Evolutionary conservation across 148 eudicot genomes (phyloP), one percentile per base, ranked within the genome.

Genomic region (Silene uniflora): DNA sequence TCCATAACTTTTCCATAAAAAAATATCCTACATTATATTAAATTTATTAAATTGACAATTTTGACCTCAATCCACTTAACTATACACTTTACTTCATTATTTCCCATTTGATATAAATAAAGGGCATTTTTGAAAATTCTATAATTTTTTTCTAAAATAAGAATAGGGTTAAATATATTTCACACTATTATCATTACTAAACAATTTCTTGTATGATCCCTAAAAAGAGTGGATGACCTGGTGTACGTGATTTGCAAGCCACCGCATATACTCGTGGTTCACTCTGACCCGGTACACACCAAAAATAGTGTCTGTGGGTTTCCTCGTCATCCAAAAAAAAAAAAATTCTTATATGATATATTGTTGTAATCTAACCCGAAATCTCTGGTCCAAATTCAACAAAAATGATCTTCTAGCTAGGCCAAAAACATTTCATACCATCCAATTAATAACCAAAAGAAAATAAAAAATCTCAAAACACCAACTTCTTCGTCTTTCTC

Each of bases 371-470:
- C 74, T 61, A 76, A 69, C 80, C 84, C 73, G 66, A 42, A 80
- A 75, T 72, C 75, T 79, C 60, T 82, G 84, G 81, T 77, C 73
- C 73, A 82, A 74, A 78, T 73, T 77, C 35, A 77, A 75, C 24
- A 73, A 72, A 73, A 23, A 27, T 78, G 32, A 69, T 55, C 59
- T 60, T 58, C 27, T 58, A 59, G 10, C 21, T 27, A 13, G 1
- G 19, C 70, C 56, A 12, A 52, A 13, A 29, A 32, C 52, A 59
- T 58, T 73, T 73, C 66, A 61, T 61, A 71, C 39, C 67, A 61
- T 81, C 79, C 71, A 61, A 17, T 46, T 64, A 39, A 39, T 39
- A 39, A 39, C 44, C 44, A 39, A 39, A 39, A 39, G 10, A 39
- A 39, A 39, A 32, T 32, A 39, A 39, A 6, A 39, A 39, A 39